Base-by-base conservation (phyloP, 148 eudicot genomes). In the Camellia granthamiana region DNA sequence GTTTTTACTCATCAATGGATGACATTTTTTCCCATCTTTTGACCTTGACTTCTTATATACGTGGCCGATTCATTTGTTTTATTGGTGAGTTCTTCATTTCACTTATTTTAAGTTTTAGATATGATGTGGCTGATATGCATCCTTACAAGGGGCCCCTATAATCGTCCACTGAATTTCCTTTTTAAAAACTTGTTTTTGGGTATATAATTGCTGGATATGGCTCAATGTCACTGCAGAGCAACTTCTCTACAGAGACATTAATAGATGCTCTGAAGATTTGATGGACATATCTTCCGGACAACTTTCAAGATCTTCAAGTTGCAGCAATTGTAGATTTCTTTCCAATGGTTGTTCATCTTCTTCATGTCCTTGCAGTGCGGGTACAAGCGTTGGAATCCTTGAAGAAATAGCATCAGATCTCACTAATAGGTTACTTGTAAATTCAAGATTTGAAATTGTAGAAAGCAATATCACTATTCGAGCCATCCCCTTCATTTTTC, bases 41-140 rank as follows among this genome's bases (percentile, higher is more conserved):
- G 85, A 90, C 88, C 79, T 83, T 92, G 75, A 88, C 88, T 58
- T 88, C 95, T 76, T 86, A 83, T 85, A 68, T 92, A 65, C 87
- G 90, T 69, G 84, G 72, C 52, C 87, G 87, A 67, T 80, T 94
- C 13, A 81, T 88, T 78, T 86, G 83, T 73, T 86, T 92, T 64
- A 60, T 94, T 77, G 98, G 97, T 92, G 79, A 84, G 92, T 82
- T 69, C 70, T 55, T 69, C 74, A 30, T 51, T 82, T 72, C 43
- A 0, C 68, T 38, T 76, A 64, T 21, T 10, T n/a, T 85, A 70
- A 60, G 2, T 6, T 23, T 14, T 74, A 43, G 12, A 44, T 21
- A 64, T 46, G 44, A 12, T 21, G 7, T 72, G 46, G 10, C 23
- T 38, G 18, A 30, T 23, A 67, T 38, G 23, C 5, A 72, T 38